A percentile compares a stretch with the other conserved stretches of the same genome.
These are phyloP conservation scores for Inga leiocalycina DNA, from an alignment of 306 rosid species.

Conservation along the genomic window DNA sequence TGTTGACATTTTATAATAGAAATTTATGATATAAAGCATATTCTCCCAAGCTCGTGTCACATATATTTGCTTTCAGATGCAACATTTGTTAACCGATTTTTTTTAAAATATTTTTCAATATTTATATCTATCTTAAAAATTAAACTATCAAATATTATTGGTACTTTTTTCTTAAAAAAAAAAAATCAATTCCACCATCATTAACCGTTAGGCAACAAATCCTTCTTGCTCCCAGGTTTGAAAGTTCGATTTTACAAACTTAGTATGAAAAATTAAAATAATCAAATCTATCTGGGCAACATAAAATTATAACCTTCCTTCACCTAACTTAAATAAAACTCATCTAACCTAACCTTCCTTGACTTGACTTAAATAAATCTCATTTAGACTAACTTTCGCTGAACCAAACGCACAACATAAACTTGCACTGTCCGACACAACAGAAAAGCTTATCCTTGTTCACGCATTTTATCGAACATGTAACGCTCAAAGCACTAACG, in stretches of 20 bases:
- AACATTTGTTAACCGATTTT: background rate
- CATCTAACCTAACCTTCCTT: too few species aligned
- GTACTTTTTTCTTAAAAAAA: background rate
- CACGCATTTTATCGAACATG: conserved; percentile 39
- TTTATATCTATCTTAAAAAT: background rate
- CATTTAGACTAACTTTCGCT: too few species aligned
- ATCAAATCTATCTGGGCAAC: background rate
- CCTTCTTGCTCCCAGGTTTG: background rate
- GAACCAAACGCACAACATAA: too few species aligned
- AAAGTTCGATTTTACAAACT: background rate
- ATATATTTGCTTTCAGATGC: background rate
- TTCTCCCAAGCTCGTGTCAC: background rate
- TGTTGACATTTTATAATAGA: background rate
- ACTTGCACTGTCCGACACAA: background rate
- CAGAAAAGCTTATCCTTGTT: conserved; percentile 3
- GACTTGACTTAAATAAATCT: too few species aligned
- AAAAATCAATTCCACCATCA: background rate
- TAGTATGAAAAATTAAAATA: background rate
- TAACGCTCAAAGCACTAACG: conserved; percentile 15
- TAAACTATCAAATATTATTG: background rate
- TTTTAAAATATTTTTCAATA: background rate
- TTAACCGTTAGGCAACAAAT: background rate
- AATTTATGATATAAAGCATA: background rate
- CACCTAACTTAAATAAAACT: too few species aligned
- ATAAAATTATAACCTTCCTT: background rate